These are phyloP conservation scores for Phytopythium sindhum DNA, from an alignment of 352 stramenopile species.

Conservation along the genomic window DNA sequence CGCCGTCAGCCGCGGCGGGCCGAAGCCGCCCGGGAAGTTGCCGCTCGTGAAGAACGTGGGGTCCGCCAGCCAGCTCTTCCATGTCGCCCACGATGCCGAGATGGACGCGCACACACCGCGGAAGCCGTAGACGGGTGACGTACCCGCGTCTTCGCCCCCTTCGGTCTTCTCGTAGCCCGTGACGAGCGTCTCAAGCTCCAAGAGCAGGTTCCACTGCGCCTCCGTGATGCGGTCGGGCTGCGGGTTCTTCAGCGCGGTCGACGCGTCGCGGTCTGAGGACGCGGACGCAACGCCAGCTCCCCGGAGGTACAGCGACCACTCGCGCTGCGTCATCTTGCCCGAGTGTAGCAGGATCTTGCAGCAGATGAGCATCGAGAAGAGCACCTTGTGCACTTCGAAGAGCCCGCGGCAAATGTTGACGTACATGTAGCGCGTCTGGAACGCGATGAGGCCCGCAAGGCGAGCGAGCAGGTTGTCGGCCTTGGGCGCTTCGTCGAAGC, in stretches of 20 bases:
- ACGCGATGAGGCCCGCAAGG: slow-evolving; percentile 83
- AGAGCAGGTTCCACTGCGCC: slow-evolving; percentile 80
- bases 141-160: not conserved
- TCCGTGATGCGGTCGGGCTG: slow-evolving; percentile 65
- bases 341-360: slow-evolving; percentile 92
- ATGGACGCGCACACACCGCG: slow-evolving; percentile 67
- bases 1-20: slow-evolving; percentile 29
- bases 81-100: slow-evolving; percentile 48
- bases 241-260: slow-evolving; percentile 41
- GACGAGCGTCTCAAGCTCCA: slow-evolving; percentile 63
- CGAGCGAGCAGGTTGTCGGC: slow-evolving; percentile 54
- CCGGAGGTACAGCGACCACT: slow-evolving; percentile 91
- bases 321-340: slow-evolving; percentile 53
- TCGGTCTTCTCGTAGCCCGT: slow-evolving; percentile 21
- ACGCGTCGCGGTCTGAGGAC: slow-evolving; percentile 12
- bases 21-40: slow-evolving; percentile 2
- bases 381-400: slow-evolving; percentile 92
- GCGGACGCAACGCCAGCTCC: slow-evolving; percentile 34
- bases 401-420: slow-evolving; percentile 93
- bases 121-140: slow-evolving; percentile 33
- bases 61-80: slow-evolving; percentile 56
- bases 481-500: slow-evolving; percentile 77
- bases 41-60: slow-evolving; percentile 33
- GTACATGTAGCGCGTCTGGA: slow-evolving; percentile 91
- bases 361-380: slow-evolving; percentile 94